Conservation (phyloP, 108 stramenopile species). For the Nitzschia palea region DNA sequence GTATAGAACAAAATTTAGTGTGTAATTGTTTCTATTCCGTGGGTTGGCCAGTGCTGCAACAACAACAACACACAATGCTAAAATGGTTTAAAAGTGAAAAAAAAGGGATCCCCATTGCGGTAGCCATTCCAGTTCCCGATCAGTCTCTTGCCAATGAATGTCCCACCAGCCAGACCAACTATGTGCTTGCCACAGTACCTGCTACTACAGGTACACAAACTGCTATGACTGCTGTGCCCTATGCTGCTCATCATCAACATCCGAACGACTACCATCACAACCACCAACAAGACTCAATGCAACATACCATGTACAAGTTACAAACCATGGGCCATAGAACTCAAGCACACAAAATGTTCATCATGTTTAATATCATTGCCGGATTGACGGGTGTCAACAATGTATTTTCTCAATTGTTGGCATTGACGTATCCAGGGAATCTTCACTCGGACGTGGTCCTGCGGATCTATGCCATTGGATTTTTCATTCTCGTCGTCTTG, state of each 20-base stretch:
- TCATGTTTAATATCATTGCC: conserved; percentile 1
- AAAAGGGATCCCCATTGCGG: conserved; percentile 7
- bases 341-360: conserved; percentile 1
- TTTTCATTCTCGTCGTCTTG: background rate
- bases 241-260: too few relatives aligned
- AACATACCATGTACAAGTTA: background rate
- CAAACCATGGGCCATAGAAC: conserved; percentile 2
- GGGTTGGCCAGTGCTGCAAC: background rate
- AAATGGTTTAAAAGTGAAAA: conserved; percentile 1
- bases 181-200: too few relatives aligned
- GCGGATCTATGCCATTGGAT: conserved; percentile 3
- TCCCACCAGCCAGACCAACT: too few relatives aligned
- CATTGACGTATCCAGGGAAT: background rate
- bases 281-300: too few relatives aligned
- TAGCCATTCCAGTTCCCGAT: conserved; percentile 5
- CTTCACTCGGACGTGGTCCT: background rate
- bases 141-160: too few relatives aligned
- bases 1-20: too few relatives aligned
- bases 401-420: background rate
- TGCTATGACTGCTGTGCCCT: too few relatives aligned
- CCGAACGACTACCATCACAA: too few relatives aligned
- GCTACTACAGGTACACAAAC: too few relatives aligned
- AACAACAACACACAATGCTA: background rate
- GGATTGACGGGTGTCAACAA: conserved; percentile 13
- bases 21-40: too few relatives aligned